Evolutionary conservation across 257 asterid genomes (phyloP).

Genomic region (Asclepias syriaca): DNA sequence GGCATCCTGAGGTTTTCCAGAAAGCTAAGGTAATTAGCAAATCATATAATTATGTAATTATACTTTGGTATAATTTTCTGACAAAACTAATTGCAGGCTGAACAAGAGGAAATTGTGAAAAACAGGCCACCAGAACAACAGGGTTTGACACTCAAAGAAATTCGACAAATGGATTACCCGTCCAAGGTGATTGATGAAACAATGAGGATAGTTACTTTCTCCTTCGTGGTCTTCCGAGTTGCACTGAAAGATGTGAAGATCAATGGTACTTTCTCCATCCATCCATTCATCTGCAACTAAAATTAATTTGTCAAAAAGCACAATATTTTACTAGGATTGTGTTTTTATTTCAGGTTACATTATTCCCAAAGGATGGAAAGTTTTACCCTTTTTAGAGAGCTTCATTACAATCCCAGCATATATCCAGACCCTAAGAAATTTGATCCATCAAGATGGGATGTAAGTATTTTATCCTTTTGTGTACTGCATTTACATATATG

Average conservation of each 20-base stretch:
- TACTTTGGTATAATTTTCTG: no score
- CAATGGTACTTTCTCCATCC: slow-evolving; percentile 32
- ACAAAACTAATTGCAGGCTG: slow-evolving; percentile 42
- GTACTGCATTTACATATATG: no score
- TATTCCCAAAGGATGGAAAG: slow-evolving; percentile 85
- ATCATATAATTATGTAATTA: background rate
- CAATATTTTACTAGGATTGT: no score
- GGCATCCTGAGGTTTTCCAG: slow-evolving; percentile 50
- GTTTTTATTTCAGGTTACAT: slow-evolving; percentile 44
- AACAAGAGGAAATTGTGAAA: slow-evolving; percentile 68
- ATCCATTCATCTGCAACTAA: no score
- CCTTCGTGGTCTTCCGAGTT: slow-evolving; percentile 75
- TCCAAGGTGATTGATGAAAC: slow-evolving; percentile 90
- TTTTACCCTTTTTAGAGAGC: slow-evolving; percentile 59
- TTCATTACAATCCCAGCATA: slow-evolving; percentile 57
- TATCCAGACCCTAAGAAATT: slow-evolving; percentile 62
- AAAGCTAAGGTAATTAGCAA: slow-evolving; percentile 58
- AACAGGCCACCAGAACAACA: slow-evolving; percentile 59
- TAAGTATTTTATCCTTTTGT: slow-evolving; percentile 29
- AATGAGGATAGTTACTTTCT: slow-evolving; percentile 75
- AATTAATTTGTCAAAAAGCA: no score
- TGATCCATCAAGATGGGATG: slow-evolving; percentile 94
- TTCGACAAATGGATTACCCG: slow-evolving; percentile 77
- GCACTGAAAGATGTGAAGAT: slow-evolving; percentile 60
- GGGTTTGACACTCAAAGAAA: slow-evolving; percentile 57